Evolutionary conservation across 495 filamentous ascomycete species (phyloP).

Genomic region (Daldinia bambusicola): DNA sequence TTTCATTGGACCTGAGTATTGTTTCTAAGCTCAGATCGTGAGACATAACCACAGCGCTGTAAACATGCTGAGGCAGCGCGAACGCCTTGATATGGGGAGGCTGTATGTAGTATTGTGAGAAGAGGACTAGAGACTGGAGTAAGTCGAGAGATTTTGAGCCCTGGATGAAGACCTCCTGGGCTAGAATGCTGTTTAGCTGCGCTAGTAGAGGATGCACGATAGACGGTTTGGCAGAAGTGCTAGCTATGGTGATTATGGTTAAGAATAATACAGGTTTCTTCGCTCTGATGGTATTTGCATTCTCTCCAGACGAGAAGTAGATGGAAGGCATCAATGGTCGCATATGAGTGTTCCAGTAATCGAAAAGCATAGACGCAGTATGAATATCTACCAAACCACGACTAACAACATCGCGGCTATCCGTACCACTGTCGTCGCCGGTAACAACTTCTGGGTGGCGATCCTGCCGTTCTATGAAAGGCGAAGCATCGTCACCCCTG

Average conservation of each 20-base stretch:
- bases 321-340: slow-evolving; percentile 38
- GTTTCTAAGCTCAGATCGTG: slow-evolving; percentile 31
- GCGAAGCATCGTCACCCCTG: slow-evolving; percentile 9
- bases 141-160: slow-evolving; percentile 36
- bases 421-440: neutral
- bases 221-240: slow-evolving; percentile 25
- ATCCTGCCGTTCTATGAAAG: neutral
- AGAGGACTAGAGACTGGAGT: slow-evolving; percentile 33
- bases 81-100: slow-evolving; percentile 31
- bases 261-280: slow-evolving; percentile 36
- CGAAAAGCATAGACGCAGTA: slow-evolving; percentile 21
- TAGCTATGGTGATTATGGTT: slow-evolving; percentile 38
- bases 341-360: slow-evolving; percentile 36
- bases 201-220: slow-evolving; percentile 24
- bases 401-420: slow-evolving; percentile 14
- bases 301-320: slow-evolving; percentile 22
- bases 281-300: slow-evolving; percentile 16
- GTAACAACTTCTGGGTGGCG: neutral
- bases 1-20: neutral
- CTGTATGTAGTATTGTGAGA: slow-evolving; percentile 42
- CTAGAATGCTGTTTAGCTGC: slow-evolving; percentile 31
- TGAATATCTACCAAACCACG: slow-evolving; percentile 29
- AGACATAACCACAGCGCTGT: slow-evolving; percentile 40
- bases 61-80: slow-evolving; percentile 37
- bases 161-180: slow-evolving; percentile 39